phyloP scores from a whole-genome alignment of 2,329 filamentous ascomycete species.

The Paraphaeosphaeria minitans region DNA sequence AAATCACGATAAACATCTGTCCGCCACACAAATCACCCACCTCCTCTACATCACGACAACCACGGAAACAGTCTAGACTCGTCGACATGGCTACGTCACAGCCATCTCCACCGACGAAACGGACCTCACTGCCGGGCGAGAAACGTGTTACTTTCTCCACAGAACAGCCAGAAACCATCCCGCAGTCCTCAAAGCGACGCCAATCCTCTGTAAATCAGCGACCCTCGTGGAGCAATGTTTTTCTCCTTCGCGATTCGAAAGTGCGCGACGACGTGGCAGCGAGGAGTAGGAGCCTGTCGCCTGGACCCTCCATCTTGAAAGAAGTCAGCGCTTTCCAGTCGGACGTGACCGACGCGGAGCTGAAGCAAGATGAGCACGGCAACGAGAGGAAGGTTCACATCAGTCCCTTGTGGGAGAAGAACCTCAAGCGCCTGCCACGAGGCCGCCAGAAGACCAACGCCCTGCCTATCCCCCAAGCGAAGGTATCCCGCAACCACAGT shows the following conservation, averaged over 20 bases:
- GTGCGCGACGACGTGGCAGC: constrained; percentile 1
- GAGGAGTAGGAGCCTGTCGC: constrained; percentile 6
- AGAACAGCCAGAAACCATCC: constrained; percentile 1
- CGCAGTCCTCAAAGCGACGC: constrained; percentile 4
- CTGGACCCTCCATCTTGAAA: constrained; percentile 7
- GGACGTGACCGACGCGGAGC: constrained; percentile 1
- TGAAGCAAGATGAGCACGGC: constrained; percentile 8
- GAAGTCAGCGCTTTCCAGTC: constrained; percentile 7
- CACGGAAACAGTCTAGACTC: too few relatives aligned
- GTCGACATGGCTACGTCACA: constrained; percentile 7
- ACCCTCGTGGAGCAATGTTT: constrained; percentile 8
- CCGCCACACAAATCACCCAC: not conserved
- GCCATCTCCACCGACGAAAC: not conserved
- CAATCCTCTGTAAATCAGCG: constrained; percentile 5
- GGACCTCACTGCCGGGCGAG: constrained; percentile 2
- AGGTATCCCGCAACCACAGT: constrained; percentile 4
- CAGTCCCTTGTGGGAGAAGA: constrained; percentile 4
- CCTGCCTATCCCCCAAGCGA: constrained; percentile 5
- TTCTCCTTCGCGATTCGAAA: constrained; percentile 6
- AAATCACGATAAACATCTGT: not conserved
- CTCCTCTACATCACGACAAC: too few relatives aligned
- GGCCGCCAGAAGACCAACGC: constrained; percentile 3
- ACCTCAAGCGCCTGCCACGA: constrained; percentile 6
- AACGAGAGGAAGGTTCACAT: constrained; percentile 4
- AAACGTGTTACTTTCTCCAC: constrained; percentile 9